Evolutionary conservation across 2,329 filamentous ascomycete genomes (phyloP).

Genomic region (Didymella pinodella): DNA sequence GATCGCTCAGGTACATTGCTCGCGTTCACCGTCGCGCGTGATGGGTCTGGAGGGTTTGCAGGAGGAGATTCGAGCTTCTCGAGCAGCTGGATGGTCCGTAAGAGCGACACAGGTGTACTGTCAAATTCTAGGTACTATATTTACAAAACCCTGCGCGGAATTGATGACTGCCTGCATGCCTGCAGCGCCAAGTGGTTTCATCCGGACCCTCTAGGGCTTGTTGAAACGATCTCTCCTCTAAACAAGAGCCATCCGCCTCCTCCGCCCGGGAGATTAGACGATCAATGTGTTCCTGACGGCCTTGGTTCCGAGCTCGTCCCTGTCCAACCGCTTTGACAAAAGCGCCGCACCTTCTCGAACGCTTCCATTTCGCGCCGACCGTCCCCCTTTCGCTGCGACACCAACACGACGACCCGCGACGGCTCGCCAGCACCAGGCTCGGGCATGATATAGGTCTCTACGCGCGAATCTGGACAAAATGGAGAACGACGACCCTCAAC

Average conservation of each 20-base stretch:
- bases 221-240: conserved; percentile 49
- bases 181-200: conserved; percentile 48
- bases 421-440: conserved; percentile 44
- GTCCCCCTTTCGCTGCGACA: conserved; percentile 40
- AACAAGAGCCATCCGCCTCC: conserved; percentile 50
- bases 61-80: conserved; percentile 8
- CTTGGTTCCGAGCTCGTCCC: conserved; percentile 45
- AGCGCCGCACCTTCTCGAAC: conserved; percentile 47
- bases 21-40: conserved; percentile 21
- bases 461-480: conserved; percentile 45
- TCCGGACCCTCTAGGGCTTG: conserved; percentile 31
- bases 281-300: conserved; percentile 52
- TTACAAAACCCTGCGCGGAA: conserved; percentile 42
- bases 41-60: conserved; percentile 18
- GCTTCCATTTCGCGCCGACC: conserved; percentile 39
- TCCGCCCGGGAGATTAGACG: conserved; percentile 52
- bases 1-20: conserved; percentile 37
- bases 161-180: conserved; percentile 47
- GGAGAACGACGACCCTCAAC: conserved; percentile 50
- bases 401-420: conserved; percentile 37
- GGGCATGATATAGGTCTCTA: conserved; percentile 48
- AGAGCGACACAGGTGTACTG: conserved; percentile 27
- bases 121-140: conserved; percentile 41
- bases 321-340: conserved; percentile 44
- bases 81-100: conserved; percentile 9